Evolutionary conservation across 1,284 basidiomycete genomes (phyloP).

Genomic region (Cerioporus squamosus): DNA sequence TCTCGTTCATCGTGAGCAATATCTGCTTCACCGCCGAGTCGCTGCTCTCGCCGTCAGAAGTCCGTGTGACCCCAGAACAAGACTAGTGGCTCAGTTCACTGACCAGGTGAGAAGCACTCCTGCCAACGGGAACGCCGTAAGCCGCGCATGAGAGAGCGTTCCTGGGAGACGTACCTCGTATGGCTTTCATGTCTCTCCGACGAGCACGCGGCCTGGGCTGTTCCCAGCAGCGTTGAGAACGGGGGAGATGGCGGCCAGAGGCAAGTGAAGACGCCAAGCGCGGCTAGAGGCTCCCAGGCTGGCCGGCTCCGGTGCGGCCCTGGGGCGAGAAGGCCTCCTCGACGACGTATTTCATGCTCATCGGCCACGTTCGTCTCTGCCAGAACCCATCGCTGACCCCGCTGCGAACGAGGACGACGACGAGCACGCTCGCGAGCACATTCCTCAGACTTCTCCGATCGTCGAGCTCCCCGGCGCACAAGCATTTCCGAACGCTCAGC

Average conservation of each 20-base stretch:
- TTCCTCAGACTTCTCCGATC: background rate
- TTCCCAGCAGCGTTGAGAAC: slow-evolving; percentile 8
- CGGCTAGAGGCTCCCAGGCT: background rate
- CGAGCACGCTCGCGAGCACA: background rate
- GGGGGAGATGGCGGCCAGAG: slow-evolving; percentile 11
- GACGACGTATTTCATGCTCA: slow-evolving; percentile 17
- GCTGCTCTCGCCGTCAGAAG: slow-evolving; percentile 43
- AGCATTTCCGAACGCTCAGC: slow-evolving; percentile 1
- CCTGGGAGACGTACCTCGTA: slow-evolving; percentile 53
- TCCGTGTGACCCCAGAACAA: background rate
- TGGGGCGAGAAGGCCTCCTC: background rate
- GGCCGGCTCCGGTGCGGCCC: slow-evolving; percentile 2
- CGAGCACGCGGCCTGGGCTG: background rate
- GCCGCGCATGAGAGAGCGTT: background rate
- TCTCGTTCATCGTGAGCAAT: slow-evolving; percentile 81
- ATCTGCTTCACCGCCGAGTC: slow-evolving; percentile 93
- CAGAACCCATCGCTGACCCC: background rate
- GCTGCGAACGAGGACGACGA: background rate
- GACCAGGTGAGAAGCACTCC: slow-evolving; percentile 79
- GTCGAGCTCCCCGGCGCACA: background rate
- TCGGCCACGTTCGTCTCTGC: slow-evolving; percentile 14
- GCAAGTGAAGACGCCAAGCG: slow-evolving; percentile 9
- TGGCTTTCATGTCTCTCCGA: slow-evolving; percentile 54
- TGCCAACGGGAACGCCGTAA: slow-evolving; percentile 31
- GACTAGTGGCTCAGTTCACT: slow-evolving; percentile 25